A percentile compares a stretch with the other conserved stretches of the same genome.
Conservation (phyloP, 2,329 filamentous ascomycete species). For the Penicillium expansum region DNA sequence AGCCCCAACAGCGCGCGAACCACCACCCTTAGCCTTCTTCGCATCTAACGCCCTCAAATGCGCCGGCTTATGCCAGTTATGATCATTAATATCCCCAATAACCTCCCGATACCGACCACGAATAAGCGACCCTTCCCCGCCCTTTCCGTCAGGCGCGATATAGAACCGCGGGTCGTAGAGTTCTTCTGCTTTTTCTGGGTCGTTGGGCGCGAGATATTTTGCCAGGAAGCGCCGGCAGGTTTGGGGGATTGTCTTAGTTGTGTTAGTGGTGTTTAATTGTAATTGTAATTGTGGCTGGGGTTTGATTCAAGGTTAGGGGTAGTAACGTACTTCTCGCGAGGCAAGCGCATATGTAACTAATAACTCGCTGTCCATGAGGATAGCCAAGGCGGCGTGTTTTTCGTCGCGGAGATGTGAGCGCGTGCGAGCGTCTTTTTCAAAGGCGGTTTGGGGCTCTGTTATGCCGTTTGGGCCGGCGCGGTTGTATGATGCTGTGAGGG, state of each 20-base stretch:
- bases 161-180: slow-evolving; percentile 31
- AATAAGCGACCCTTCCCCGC: slow-evolving; percentile 17
- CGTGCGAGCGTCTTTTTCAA: not conserved
- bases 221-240: slow-evolving; percentile 37
- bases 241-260: slow-evolving; percentile 39
- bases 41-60: slow-evolving; percentile 3
- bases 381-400: slow-evolving; percentile 38
- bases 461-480: not conserved
- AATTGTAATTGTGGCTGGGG: too few species aligned
- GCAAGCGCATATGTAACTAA: slow-evolving; percentile 41
- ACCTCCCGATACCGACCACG: slow-evolving; percentile 15
- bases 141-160: slow-evolving; percentile 17
- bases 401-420: slow-evolving; percentile 33
- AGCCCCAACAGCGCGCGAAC: not conserved
- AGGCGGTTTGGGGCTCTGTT: not conserved
- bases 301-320: not conserved
- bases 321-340: slow-evolving; percentile 35
- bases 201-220: slow-evolving; percentile 33
- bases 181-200: slow-evolving; percentile 26
- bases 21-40: slow-evolving; percentile 6
- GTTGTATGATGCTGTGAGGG: not conserved
- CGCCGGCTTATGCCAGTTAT: slow-evolving; percentile 17
- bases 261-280: not conserved
- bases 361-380: slow-evolving; percentile 40
- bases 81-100: slow-evolving; percentile 14